Base-by-base conservation (phyloP, 371 early-diverging fungal species). In the Polyrhizophydium stewartii region DNA sequence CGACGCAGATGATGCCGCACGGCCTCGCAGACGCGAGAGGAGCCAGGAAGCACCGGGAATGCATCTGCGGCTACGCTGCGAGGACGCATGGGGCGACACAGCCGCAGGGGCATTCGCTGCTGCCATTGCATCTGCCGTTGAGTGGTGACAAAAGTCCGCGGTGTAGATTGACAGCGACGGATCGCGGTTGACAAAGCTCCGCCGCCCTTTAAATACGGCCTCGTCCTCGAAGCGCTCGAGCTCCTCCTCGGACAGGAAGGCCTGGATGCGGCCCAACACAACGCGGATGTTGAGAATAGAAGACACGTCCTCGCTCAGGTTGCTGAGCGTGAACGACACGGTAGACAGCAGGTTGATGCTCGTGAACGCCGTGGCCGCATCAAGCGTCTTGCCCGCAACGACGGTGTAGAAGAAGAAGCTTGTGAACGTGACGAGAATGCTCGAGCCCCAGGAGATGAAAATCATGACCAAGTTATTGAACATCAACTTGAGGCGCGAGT, bases 281-380 rank as follows among this genome's bases (percentile, higher is more conserved):
- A 64, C 70, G 47, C 37, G 62, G 17, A 57, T 47, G 50, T 63
- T 55, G 24, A 61, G 24, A 31, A 55, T n/a, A 5, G 16, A 16
- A 7, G 62, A 56, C 0, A 61, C 38, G 2, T 17, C 22, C 38
- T 61, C 28, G 35, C 62, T 32, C 12, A 46, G 25, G 24, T 28
- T 27, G 17, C 46, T 61, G 22, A 61, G 31, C 2, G 28, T 28
- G 46, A 28, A 30, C 19, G 62, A 61, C 1, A 61, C 55, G 13
- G 56, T 61, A 1, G 56, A 41, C 32, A 75, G 43, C 24, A 75
- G 61, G 0, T 58, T 64, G 50, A 75, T 59, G 31, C 60, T 57
- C 2, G 72, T 72, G 58, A 75, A 75, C 1, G 75, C 75, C n/a
- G 75, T 72, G 5, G 72, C 70, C 0, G 75, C 73, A 55, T 74